phyloP scores from a whole-genome alignment of 345 rosid genomes.

The Arabis hirsuta region DNA sequence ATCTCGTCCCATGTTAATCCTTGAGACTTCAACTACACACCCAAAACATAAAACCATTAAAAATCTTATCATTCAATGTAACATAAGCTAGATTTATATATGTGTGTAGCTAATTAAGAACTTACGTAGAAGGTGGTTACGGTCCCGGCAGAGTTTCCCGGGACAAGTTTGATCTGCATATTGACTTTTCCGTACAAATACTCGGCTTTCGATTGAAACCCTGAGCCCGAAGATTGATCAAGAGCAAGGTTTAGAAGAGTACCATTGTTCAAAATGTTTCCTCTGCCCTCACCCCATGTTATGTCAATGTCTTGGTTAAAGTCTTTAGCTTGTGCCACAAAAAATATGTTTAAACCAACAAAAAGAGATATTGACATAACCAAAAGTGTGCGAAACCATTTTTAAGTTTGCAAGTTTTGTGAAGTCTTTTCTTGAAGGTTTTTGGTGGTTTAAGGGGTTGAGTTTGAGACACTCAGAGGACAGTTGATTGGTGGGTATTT shows the following conservation, averaged over 20 bases:
- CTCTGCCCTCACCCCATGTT: conserved; percentile 56
- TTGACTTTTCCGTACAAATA: conserved; percentile 49
- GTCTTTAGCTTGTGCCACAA: conserved; percentile 37
- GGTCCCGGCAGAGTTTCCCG: conserved; percentile 60
- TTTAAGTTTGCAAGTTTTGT: conserved; percentile 13
- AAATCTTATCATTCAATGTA: background rate
- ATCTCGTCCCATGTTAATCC: conserved; percentile 72
- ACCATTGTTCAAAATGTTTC: conserved; percentile 44
- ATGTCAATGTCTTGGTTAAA: conserved; percentile 49
- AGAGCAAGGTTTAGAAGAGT: conserved; percentile 48
- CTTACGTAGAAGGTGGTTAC: conserved; percentile 66
- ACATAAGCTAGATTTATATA: background rate
- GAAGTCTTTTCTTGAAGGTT: conserved; percentile 28
- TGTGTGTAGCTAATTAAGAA: background rate
- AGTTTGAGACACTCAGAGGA: conserved; percentile 26
- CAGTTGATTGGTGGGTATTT: conserved; percentile 30
- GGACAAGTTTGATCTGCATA: conserved; percentile 47
- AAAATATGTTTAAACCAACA: conserved; percentile 25
- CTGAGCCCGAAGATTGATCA: conserved; percentile 51
- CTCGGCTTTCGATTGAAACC: conserved; percentile 52
- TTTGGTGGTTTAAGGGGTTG: conserved; percentile 6
- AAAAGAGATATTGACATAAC: conserved; percentile 11
- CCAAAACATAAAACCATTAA: background rate
- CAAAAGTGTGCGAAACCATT: conserved; percentile 29
- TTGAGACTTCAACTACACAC: conserved; percentile 55